Evolutionary conservation across 306 rosid genomes (phyloP).

Genomic region (Sphenostylis stenocarpa): DNA sequence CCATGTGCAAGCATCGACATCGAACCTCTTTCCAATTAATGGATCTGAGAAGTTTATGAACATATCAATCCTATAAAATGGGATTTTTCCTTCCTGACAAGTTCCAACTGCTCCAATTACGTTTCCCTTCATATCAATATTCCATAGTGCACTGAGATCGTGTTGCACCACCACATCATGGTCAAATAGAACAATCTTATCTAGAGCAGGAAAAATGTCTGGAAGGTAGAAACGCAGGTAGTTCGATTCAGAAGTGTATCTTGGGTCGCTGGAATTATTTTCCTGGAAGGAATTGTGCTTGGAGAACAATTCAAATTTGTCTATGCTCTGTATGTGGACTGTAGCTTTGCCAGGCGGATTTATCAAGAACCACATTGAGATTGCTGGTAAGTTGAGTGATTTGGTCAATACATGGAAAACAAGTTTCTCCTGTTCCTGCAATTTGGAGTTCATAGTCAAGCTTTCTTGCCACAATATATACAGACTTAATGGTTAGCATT

Average conservation of each 20-base stretch:
- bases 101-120: constrained; percentile 37
- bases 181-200: constrained; percentile 32
- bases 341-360: constrained; percentile 37
- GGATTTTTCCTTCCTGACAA: constrained; percentile 35
- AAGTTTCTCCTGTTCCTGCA: constrained; percentile 35
- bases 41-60: constrained; percentile 39
- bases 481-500: neutral
- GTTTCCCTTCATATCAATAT: constrained; percentile 21
- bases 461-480: neutral
- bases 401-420: constrained; percentile 35
- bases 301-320: constrained; percentile 26
- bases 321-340: constrained; percentile 30
- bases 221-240: constrained; percentile 36
- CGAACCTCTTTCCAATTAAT: constrained; percentile 13
- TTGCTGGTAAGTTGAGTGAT: constrained; percentile 31
- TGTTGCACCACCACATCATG: constrained; percentile 43
- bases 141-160: constrained; percentile 37
- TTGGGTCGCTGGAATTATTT: neutral
- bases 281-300: constrained; percentile 20
- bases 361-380: constrained; percentile 41
- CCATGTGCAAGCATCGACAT: constrained; percentile 36
- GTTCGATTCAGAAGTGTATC: constrained; percentile 30
- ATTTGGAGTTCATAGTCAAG: constrained; percentile 21
- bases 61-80: constrained; percentile 27
- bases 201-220: constrained; percentile 33